These are phyloP conservation scores for Volvariella surrecta DNA, from an alignment of 1,284 basidiomycete genomes.

Conservation along the genomic window DNA sequence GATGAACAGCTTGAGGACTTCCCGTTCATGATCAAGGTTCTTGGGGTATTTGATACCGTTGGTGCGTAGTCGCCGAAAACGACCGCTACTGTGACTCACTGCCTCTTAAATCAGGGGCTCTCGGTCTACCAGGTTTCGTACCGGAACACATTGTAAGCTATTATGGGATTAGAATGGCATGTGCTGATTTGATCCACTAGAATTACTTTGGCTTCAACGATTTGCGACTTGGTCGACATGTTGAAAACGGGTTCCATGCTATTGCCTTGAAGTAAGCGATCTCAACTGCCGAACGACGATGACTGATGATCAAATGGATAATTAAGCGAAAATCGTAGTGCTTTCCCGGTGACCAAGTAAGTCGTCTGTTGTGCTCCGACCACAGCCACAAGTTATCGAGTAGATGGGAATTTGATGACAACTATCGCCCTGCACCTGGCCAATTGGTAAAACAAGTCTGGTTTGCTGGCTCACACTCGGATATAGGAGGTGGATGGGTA, in stretches of 20 bases:
- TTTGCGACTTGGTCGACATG: background rate
- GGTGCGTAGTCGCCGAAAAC: background rate
- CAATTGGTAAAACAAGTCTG: constrained; percentile 3
- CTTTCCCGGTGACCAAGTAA: constrained; percentile 2
- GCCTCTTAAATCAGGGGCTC: background rate
- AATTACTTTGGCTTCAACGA: constrained; percentile 5
- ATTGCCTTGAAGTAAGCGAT: constrained; percentile 2
- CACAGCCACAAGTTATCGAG: background rate
- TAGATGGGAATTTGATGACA: background rate
- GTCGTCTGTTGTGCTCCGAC: background rate
- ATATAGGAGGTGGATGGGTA: constrained; percentile 4
- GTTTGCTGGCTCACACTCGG: constrained; percentile 3
- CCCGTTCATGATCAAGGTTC: constrained; percentile 1
- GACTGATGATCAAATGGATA: background rate
- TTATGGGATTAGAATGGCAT: background rate
- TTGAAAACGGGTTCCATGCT: constrained; percentile 3
- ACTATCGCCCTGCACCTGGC: background rate
- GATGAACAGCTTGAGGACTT: background rate
- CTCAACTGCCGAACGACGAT: background rate
- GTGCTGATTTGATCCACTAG: background rate
- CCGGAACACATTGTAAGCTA: constrained; percentile 1
- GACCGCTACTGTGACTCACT: background rate
- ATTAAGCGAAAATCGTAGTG: constrained; percentile 1
- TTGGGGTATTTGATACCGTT: constrained; percentile 4
- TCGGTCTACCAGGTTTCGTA: constrained; percentile 1